A percentile compares a stretch with the other conserved stretches of the same genome.
Conservation (phyloP, 179 eudicot genomes). For the Silene noctiflora region DNA sequence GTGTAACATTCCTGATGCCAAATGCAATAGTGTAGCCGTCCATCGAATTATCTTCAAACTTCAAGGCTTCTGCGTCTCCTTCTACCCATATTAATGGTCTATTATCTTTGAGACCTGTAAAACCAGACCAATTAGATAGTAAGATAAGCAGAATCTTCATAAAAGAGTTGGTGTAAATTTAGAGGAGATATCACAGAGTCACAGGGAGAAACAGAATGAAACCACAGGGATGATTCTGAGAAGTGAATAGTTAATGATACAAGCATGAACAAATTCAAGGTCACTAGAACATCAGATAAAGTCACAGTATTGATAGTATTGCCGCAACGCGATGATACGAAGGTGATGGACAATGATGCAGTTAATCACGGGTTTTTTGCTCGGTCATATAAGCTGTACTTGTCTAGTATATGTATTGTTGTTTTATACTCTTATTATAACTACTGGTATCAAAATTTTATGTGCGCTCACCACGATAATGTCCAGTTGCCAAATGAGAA, state of each 20-base stretch:
- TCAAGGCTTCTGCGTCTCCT: conserved; percentile 86
- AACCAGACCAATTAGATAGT: neutral
- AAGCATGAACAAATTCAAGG: neutral
- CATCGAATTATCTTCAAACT: conserved; percentile 74
- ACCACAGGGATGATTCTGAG: neutral
- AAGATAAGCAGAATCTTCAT: neutral
- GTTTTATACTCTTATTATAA: neutral
- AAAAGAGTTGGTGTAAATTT: neutral
- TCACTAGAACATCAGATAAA: neutral
- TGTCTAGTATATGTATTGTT: neutral
- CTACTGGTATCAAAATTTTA: neutral
- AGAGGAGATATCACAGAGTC: neutral
- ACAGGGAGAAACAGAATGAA: neutral
- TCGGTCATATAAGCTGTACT: neutral
- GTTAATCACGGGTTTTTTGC: neutral
- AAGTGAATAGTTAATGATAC: neutral
- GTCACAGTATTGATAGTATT: neutral
- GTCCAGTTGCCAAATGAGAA: no score
- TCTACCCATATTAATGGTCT: conserved; percentile 82
- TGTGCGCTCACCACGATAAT: neutral
- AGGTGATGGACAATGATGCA: neutral
- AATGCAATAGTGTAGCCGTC: conserved; percentile 95
- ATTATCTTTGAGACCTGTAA: conserved; percentile 56
- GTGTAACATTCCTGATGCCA: conserved; percentile 97
- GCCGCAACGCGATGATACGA: neutral